Base-by-base conservation (phyloP, 2,329 filamentous ascomycete genomes). In the Blastomyces gilchristii region DNA sequence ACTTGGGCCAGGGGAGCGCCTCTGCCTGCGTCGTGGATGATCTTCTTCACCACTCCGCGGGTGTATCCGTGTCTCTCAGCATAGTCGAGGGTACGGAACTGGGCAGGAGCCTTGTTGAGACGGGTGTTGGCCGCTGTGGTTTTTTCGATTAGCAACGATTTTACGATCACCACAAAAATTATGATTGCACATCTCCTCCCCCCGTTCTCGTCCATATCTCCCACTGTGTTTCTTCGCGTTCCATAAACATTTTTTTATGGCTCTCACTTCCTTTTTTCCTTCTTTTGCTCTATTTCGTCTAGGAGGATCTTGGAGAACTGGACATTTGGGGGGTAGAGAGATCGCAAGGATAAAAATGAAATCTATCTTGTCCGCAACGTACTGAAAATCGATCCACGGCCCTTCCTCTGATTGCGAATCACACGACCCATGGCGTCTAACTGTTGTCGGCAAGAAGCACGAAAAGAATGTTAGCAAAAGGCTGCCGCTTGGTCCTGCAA, bases 1-100 rank as follows among this genome's bases (percentile, higher is more conserved):
- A 99, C 92, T 82, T 90, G 91, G 79, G 94, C 94, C 77, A 99
- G 90, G 74, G 94, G 94, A 81, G 95, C 91, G 83, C 94, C 94
- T 83, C 94, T 92, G 80, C 94, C 94, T 75, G 92, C 87, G 82
- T 99, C 94, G 87, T 99, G 94, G 82, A 99, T 89, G 82, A 97
- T 97, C 77, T 97, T 91, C 87, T 94, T 96, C 78, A 99, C 92
- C 70, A 97, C 86, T 82, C 94, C 94, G 74, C 94, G 90, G 77
- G 96, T 83, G 85, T 99, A 99, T 75, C 94, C 94, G 86, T 97
- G 93, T 78, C 90, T 87, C 85, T 97, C 92, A 79, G 91, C 87
- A 80, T 85, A 99, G 80, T 99, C 94, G 86, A 97, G 90, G 74
- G 86, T 90, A 81, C 94, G 86, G 88, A 99, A 97, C 83, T 96